Base-by-base conservation (phyloP, 257 asterid genomes). In the Petrea volubilis region DNA sequence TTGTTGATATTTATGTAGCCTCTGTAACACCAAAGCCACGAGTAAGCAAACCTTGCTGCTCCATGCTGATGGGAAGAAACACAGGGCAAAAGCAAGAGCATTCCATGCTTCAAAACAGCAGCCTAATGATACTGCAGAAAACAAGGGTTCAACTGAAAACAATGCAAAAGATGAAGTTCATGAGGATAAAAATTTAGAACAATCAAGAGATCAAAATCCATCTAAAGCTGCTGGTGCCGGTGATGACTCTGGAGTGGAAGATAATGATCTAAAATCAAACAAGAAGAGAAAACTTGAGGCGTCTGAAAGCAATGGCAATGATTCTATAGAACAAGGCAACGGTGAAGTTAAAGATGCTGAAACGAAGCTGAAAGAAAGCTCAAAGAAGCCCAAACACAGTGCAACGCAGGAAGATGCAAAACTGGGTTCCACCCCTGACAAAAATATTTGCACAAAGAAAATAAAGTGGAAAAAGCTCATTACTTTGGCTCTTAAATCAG, bases 41-140 rank as follows among this genome's bases (percentile, higher is more conserved):
- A 94, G 98, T 77, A 82, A 87, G 90, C 99, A 94, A 81, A 75
- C 99, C 64, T 80, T 94, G 80, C 95, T 87, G 73, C 86, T 80
- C 76, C 99, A 94, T 84, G 97, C 96, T 60, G 99, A 94, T 18
- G 97, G 97, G 29, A 94, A 91, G 71, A 94, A 90, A 72, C 99
- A 94, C 77, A 85, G 92, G 77, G 98, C 93, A 36, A 94, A 90
- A 78, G 95, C 97, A 71, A 83, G 94, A 71, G 98, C 86, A 41
- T 85, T 83, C 78, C 98, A 91, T 65, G 90, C 96, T 11, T 76
- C 89, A 41, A 88, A 94, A 34, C 90, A 84, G 69, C 90, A 75
- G 72, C 80, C 90, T 33, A 67, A 38, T 64, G 84, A 68, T 82
- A 50, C 76, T 18, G 82, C 77, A 71, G 88, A 77, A 61, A 61